phyloP scores from a whole-genome alignment of 805 yeast species.

The Saccharomyces paradoxus region DNA sequence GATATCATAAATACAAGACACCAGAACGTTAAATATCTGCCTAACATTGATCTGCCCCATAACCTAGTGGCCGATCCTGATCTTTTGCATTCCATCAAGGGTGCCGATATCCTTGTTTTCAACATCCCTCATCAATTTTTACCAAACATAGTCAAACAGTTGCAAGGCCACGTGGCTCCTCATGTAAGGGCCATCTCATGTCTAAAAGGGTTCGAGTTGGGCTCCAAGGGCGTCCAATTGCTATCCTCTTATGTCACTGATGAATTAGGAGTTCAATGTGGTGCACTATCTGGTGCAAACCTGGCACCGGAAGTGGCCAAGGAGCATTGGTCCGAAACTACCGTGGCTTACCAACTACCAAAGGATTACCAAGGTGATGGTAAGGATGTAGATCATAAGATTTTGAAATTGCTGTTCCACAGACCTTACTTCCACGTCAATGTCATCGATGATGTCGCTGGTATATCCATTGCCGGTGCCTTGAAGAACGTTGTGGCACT shows the following conservation, averaged over 20 bases:
- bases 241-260: slow-evolving; percentile 72
- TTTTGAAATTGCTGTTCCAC: slow-evolving; percentile 79
- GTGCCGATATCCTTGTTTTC: slow-evolving; percentile 79
- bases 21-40: slow-evolving; percentile 89
- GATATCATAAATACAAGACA: slow-evolving; percentile 83
- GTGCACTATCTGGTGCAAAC: slow-evolving; percentile 94
- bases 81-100: slow-evolving; percentile 62
- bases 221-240: slow-evolving; percentile 73
- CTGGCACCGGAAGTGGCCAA: slow-evolving; percentile 94
- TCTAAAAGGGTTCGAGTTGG: slow-evolving; percentile 88
- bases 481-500: slow-evolving; percentile 90
- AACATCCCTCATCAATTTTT: slow-evolving; percentile 96
- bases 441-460: slow-evolving; percentile 86
- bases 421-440: slow-evolving; percentile 95
- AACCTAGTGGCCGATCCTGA: slow-evolving; percentile 84
- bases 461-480: slow-evolving; percentile 94
- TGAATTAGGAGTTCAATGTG: slow-evolving; percentile 79
- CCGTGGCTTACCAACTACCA: slow-evolving; percentile 81
- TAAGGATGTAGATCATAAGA: slow-evolving; percentile 51
- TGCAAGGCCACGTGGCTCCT: slow-evolving; percentile 65
- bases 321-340: slow-evolving; percentile 94
- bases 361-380: slow-evolving; percentile 40
- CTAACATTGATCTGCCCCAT: slow-evolving; percentile 74
- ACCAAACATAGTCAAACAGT: slow-evolving; percentile 64
- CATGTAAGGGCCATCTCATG: slow-evolving; percentile 84